Evolutionary conservation across 345 rosid species (phyloP), one percentile per base, ranked within the genome.

Genomic region (Eucalyptus rudis): DNA sequence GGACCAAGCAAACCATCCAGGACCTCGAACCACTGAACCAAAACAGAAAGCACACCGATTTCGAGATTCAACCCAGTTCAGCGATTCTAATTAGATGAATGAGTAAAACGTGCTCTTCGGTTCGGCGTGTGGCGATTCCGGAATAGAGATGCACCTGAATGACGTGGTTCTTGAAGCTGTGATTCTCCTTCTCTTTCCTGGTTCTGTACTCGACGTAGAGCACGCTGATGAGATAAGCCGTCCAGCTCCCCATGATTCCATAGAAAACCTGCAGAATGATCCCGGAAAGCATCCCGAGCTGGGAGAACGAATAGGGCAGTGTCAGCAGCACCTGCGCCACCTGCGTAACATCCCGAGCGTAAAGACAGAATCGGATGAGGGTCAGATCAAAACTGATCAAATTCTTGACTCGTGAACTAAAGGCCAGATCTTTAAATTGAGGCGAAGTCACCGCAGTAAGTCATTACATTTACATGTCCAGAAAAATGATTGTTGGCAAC

Each of bases 251-350:
- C 86, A 95, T 62, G 89, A 96, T 8, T 20, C 99, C 99, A 88
- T 95, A 97, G 90, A 97, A 94, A 47, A 97, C 84, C 92, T 97
- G 98, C 86, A 97, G 89, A 87, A 96, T 89, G 40, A 97, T 92
- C 51, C 98, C 99, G 22, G 98, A 97, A 88, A 94, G 92, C 97
- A 96, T 94, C 79, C 98, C 99, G 94, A 97, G 92, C 93, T 97
- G 98, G 56, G 99, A 94, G 92, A 97, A 97, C 11, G 97, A 97
- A 91, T 97, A 97, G 20, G 99, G 99, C 43, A 97, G 92, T 22
- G 99, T 97, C 90, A 97, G 87, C 89, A 96, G 92, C 59, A 97
- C 98, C 90, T 96, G 97, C 56, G 99, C 99, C 87, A 97, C 97
- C 99, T 97, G 95, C 80, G 88, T 19, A 71, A 91, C 29, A 47